Base-by-base conservation (phyloP, 2,329 filamentous ascomycete species). In the Cercospora citrullina region DNA sequence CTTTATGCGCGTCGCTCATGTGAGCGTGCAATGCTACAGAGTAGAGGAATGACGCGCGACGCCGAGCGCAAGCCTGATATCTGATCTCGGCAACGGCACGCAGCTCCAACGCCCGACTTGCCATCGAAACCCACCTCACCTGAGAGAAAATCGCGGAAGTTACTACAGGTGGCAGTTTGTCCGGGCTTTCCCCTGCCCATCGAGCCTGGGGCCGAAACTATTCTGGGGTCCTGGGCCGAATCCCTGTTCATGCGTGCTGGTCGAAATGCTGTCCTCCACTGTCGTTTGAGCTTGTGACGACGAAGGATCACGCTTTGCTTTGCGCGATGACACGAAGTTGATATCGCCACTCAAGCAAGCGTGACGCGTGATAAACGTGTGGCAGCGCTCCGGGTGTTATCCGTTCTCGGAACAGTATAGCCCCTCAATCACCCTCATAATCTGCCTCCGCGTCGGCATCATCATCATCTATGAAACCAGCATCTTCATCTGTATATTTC, bases 391-490 rank as follows among this genome's bases (percentile, higher is more conserved):
- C n/a, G 21, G 30, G 18, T 14, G 10, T n/a, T 26, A 28, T 42
- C 51, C 48, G n/a, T 33, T n/a, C 5, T 21, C 42, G 12, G 45
- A 36, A 53, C 9, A 2, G 12, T 36, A 55, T 21, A 42, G 18
- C 48, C n/a, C 31, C 53, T 68, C 66, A 68, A 57, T 79, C 77
- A 60, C 77, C 77, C 39, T 62, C 75, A 71, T 76, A 78, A 5
- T 78, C 77, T 36, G 71, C 77, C 66, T 79, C 76, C 5, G 71
- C 75, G 59, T 79, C 77, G 7, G 69, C 72, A n/a, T 77, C 77
- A 30, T 77, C 77, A 65, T 79, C 77, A 59, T 76, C 77, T 57
- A 79, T 78, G 67, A 79, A 79, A 5, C 75, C 75, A 39, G 74
- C 72, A 33, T 77, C 77, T 48, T 78, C 76, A 9, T 71, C 73